Percentiles rank a stretch among this genome's conserved stretches.
Evolutionary conservation across 148 eudicot species (phyloP).

Genomic region (Silene conica): DNA sequence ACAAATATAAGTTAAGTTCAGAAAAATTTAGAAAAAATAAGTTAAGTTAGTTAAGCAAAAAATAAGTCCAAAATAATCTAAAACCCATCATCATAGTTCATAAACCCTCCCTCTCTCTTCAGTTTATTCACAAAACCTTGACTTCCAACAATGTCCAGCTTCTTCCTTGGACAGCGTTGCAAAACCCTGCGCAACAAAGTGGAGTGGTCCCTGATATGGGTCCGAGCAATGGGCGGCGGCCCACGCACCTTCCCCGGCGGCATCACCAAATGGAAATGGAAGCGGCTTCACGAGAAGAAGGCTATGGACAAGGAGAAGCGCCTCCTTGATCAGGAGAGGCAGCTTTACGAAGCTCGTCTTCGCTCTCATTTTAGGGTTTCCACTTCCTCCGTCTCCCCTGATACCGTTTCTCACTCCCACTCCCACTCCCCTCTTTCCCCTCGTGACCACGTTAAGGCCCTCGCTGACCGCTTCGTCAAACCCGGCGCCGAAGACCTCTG

Average conservation of each 20-base stretch:
- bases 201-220: constrained; percentile 31
- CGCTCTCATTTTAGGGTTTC: constrained; percentile 68
- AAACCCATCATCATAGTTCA: too few species aligned
- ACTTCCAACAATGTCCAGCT: not conserved
- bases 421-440: constrained; percentile 51
- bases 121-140: not conserved
- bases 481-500: constrained; percentile 87
- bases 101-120: too few species aligned
- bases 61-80: too few species aligned
- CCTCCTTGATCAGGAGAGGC: constrained; percentile 74
- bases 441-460: constrained; percentile 59
- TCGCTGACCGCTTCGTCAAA: constrained; percentile 79
- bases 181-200: constrained; percentile 15
- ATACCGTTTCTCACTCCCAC: not conserved
- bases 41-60: too few species aligned
- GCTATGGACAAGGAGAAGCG: constrained; percentile 70
- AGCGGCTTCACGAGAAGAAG: constrained; percentile 83
- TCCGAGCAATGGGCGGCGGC: constrained; percentile 84
- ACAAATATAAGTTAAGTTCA: too few species aligned
- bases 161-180: constrained; percentile 33
- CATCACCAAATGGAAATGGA: constrained; percentile 93
- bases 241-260: constrained; percentile 93
- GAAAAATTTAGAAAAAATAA: too few species aligned
- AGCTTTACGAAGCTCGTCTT: constrained; percentile 78
- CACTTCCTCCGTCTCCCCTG: constrained; percentile 8